A percentile compares a stretch with the other conserved stretches of the same genome.
Conservation (phyloP, 768 basidiomycete species). For the Pleurotus giganteus region DNA sequence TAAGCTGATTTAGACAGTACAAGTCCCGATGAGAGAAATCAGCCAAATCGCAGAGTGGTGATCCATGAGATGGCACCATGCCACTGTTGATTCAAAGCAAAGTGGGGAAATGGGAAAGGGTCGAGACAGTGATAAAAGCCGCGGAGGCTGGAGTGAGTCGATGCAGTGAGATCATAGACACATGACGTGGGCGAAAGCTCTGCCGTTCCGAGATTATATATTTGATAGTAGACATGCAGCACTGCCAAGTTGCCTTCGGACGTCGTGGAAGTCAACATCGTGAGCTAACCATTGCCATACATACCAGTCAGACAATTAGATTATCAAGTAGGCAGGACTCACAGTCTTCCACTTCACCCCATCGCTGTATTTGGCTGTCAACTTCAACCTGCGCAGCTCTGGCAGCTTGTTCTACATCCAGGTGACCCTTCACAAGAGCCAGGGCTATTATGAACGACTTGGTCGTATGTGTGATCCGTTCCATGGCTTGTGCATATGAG, state of each 20-base stretch:
- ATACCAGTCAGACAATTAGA: conserved; percentile 11
- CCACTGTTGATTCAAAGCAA: not conserved
- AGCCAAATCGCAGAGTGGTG: not conserved
- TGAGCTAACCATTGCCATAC: conserved; percentile 60
- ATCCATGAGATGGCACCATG: not conserved
- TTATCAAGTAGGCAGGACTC: conserved; percentile 31
- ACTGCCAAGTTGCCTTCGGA: conserved; percentile 82
- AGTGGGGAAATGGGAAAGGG: not conserved
- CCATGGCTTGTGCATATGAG: conserved; percentile 60
- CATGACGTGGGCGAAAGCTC: not conserved
- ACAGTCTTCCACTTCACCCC: conserved; percentile 99
- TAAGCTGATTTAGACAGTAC: not conserved
- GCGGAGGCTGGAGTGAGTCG: conserved; percentile 4
- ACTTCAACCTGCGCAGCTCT: conserved; percentile 90
- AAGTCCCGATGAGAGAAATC: conserved; percentile 8
- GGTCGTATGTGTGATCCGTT: conserved; percentile 82
- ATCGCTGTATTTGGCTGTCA: conserved; percentile 89
- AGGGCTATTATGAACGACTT: conserved; percentile 91
- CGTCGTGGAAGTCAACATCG: conserved; percentile 95
- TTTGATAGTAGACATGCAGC: conserved; percentile 60
- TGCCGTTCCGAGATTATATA: conserved; percentile 16
- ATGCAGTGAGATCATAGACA: not conserved
- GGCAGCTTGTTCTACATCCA: conserved; percentile 84
- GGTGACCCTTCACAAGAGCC: conserved; percentile 72
- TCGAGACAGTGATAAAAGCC: not conserved